Base-by-base conservation (phyloP, 2,329 filamentous ascomycete genomes). In the Fusarium pininemorale region DNA sequence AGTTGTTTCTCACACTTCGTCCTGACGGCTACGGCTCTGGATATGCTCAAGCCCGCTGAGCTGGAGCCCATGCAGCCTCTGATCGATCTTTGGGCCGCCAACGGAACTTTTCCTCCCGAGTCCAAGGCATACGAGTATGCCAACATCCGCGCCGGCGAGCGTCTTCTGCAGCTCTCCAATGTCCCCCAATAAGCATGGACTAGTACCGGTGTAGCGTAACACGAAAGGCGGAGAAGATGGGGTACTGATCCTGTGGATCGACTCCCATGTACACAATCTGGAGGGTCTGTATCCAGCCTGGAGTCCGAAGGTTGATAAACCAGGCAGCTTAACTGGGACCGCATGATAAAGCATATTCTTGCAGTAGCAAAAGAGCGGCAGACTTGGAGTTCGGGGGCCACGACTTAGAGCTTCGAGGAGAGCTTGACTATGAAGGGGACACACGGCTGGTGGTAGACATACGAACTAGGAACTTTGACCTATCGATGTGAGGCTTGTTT, bases 51-150 rank as follows among this genome's bases (percentile, higher is more conserved):
- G 76, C 94, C 95, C 67, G 93, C 94, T 79, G 96, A 98, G 83
- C 89, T 97, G 78, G 95, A 98, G 87, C 96, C 96, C 28, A 98
- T 98, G 94, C 94, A 97, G 85, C 94, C 94, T 32, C 85, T 98
- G 76, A 94, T 98, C 76, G 95, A 98, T 79, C 88, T 98, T 54
- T 98, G 95, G 92, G 91, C 95, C 32, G 92, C 92, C 72, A 96
- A 96, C 80, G 95, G 95, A 67, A 93, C 95, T 32, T 93, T 98
- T 77, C 95, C 95, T 5, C 90, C 90, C 18, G 93, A 93, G 71
- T 91, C 89, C 47, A 91, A 90, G 83, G 90, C 90, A 5, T 91
- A 91, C 78, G 88, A 90, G 70, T 90, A 90, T 76, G 90, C 90
- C 70, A 92, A 92, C 79, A 80, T 91, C 50, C 85, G 85, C 66